Percentiles rank a stretch among this genome's conserved stretches.
phyloP scores from a whole-genome alignment of 1,284 basidiomycete species.

The Sphaerobolus stellatus region DNA sequence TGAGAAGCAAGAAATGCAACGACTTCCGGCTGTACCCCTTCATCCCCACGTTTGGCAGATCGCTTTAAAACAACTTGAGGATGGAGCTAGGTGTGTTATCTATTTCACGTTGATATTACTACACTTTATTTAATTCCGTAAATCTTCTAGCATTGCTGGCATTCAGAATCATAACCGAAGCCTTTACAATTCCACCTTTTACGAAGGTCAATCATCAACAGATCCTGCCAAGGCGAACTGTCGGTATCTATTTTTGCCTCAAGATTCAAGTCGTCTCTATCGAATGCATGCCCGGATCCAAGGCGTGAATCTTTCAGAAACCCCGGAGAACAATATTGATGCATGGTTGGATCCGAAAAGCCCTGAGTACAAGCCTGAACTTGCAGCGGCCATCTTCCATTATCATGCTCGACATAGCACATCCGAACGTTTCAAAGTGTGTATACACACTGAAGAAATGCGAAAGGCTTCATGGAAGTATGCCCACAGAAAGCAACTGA shows the following conservation, averaged over 20 bases:
- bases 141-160: constrained; percentile 13
- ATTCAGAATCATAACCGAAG: constrained; percentile 15
- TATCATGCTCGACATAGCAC: constrained; percentile 21
- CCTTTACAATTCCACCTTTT: constrained; percentile 6
- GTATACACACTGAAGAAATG: constrained; percentile 36
- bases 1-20: constrained; percentile 14
- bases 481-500: constrained; percentile 30
- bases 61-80: constrained; percentile 27
- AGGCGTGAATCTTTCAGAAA: constrained; percentile 22
- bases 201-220: constrained; percentile 16
- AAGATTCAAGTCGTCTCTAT: constrained; percentile 24
- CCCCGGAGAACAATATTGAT: constrained; percentile 24
- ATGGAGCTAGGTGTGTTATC: constrained; percentile 22
- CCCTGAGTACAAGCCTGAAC: constrained; percentile 20
- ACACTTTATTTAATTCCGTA: background rate
- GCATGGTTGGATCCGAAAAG: constrained; percentile 22
- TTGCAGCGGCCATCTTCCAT: constrained; percentile 27
- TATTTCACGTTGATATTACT: background rate
- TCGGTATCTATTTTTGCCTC: constrained; percentile 17
- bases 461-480: constrained; percentile 34
- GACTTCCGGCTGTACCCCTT: constrained; percentile 29
- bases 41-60: constrained; percentile 31
- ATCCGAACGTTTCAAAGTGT: constrained; percentile 27
- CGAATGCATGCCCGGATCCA: constrained; percentile 16
- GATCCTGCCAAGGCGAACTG: constrained; percentile 10